Percentiles rank a stretch among this genome's conserved stretches.
phyloP scores from a whole-genome alignment of 2,329 filamentous ascomycete genomes.

The Davidsoniella virescens region DNA sequence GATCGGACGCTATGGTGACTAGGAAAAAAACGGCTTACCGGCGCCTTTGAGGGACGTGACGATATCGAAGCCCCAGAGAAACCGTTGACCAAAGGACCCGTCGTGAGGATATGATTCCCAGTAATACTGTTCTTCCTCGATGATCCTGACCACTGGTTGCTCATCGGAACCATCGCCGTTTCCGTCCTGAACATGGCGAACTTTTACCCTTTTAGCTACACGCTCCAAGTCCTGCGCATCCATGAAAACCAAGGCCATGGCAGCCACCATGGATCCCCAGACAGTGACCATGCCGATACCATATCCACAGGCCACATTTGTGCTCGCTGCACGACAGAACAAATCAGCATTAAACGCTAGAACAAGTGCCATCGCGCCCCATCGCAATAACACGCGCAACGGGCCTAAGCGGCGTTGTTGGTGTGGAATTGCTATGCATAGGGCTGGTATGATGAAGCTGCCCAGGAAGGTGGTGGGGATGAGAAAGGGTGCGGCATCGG shows the following conservation, averaged over 20 bases:
- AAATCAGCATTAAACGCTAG: conserved; percentile 28
- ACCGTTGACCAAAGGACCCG: conserved; percentile 29
- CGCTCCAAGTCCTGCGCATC: conserved; percentile 40
- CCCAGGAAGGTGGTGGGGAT: conserved; percentile 35
- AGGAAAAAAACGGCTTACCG: conserved; percentile 23
- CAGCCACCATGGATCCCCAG: conserved; percentile 34
- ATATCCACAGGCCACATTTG: conserved; percentile 35
- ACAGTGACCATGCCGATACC: conserved; percentile 30
- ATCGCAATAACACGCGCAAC: conserved; percentile 24
- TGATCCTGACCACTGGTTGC: conserved; percentile 12
- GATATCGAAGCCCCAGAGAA: conserved; percentile 42
- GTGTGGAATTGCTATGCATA: conserved; percentile 43
- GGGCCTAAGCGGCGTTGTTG: conserved; percentile 23
- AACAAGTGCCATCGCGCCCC: conserved; percentile 30
- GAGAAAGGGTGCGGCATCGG: conserved; percentile 30
- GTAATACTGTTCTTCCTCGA: conserved; percentile 31
- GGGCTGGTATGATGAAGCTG: conserved; percentile 30
- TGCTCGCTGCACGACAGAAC: conserved; percentile 28
- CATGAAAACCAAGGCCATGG: conserved; percentile 36
- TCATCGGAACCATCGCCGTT: neutral
- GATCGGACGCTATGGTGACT: neutral
- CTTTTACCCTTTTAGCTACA: conserved; percentile 24
- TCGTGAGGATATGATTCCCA: conserved; percentile 44
- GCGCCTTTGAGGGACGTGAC: conserved; percentile 36
- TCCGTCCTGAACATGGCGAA: conserved; percentile 8